These are phyloP conservation scores for Candida tetrigidarum DNA, from an alignment of 1,139 yeast genomes.

Conservation along the genomic window DNA sequence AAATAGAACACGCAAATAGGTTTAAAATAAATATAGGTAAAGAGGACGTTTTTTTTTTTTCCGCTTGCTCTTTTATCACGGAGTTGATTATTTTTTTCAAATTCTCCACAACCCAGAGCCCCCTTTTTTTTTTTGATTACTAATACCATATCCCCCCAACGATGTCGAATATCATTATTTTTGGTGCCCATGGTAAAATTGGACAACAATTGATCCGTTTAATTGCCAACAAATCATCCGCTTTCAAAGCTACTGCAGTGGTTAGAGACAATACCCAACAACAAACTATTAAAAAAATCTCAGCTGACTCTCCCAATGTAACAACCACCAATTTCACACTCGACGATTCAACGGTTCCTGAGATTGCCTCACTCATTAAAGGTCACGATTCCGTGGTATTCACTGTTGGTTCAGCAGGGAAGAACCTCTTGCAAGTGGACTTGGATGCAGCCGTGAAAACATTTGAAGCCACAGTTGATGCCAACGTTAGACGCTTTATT, in stretches of 20 bases:
- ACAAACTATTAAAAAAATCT: conserved; percentile 30
- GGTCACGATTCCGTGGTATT: conserved; percentile 64
- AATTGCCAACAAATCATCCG: conserved; percentile 20
- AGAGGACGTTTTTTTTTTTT: too few species aligned
- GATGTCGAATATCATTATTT: conserved; percentile 27
- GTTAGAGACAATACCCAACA: conserved; percentile 53
- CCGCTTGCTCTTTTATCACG: too few species aligned
- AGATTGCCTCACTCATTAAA: conserved; percentile 39
- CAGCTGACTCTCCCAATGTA: conserved; percentile 36
- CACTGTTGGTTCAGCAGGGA: conserved; percentile 69
- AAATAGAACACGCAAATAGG: conserved; percentile 10
- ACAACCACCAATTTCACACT: conserved; percentile 42
- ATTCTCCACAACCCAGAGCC: conserved; percentile 17
- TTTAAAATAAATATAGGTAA: too few species aligned
- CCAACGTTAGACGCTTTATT: conserved; percentile 51
- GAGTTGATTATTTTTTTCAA: too few species aligned
- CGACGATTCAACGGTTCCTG: conserved; percentile 32
- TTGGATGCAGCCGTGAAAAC: conserved; percentile 65
- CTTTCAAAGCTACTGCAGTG: conserved; percentile 50
- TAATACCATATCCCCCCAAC: not conserved
- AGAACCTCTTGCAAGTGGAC: conserved; percentile 56
- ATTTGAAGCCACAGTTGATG: conserved; percentile 56
- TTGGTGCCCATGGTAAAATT: conserved; percentile 69
- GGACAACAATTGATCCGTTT: conserved; percentile 45
- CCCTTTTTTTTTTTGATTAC: not conserved